phyloP scores from a whole-genome alignment of 306 rosid genomes.

The Medicago lupulina region DNA sequence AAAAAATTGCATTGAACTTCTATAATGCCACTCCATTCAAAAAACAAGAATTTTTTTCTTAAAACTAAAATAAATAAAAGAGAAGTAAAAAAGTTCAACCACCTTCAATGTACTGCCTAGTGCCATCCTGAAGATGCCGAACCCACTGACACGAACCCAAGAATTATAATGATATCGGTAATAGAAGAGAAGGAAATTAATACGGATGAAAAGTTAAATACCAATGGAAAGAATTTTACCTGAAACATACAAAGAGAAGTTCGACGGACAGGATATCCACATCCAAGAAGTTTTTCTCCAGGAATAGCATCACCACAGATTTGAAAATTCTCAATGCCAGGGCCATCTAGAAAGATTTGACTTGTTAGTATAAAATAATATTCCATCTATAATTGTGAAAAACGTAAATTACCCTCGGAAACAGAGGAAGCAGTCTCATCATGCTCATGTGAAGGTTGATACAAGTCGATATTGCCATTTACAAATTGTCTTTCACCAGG shows the following conservation, averaged over 20 bases:
- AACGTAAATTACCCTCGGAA: slow-evolving; percentile 57
- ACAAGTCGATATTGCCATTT: slow-evolving; percentile 49
- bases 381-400: neutral
- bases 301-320: slow-evolving; percentile 85
- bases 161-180: slow-evolving; percentile 33
- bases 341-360: slow-evolving; percentile 62
- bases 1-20: slow-evolving; percentile 32
- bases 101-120: slow-evolving; percentile 96
- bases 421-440: slow-evolving; percentile 53
- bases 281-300: slow-evolving; percentile 91
- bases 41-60: slow-evolving; percentile 25
- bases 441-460: slow-evolving; percentile 44
- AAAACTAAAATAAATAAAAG: neutral
- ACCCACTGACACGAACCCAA: slow-evolving; percentile 78
- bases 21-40: slow-evolving; percentile 17
- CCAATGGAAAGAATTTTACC: slow-evolving; percentile 57
- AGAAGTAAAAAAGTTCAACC: slow-evolving; percentile 36
- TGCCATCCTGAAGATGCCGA: slow-evolving; percentile 96
- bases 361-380: slow-evolving; percentile 30
- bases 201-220: slow-evolving; percentile 30
- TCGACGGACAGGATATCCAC: slow-evolving; percentile 88
- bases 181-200: slow-evolving; percentile 4
- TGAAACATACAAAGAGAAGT: slow-evolving; percentile 97
- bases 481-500: slow-evolving; percentile 37
- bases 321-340: slow-evolving; percentile 92